A percentile compares a stretch with the other conserved stretches of the same genome.
These are phyloP conservation scores for Kwoniella heveanensis DNA, from an alignment of 768 basidiomycete genomes.

Conservation along the genomic window DNA sequence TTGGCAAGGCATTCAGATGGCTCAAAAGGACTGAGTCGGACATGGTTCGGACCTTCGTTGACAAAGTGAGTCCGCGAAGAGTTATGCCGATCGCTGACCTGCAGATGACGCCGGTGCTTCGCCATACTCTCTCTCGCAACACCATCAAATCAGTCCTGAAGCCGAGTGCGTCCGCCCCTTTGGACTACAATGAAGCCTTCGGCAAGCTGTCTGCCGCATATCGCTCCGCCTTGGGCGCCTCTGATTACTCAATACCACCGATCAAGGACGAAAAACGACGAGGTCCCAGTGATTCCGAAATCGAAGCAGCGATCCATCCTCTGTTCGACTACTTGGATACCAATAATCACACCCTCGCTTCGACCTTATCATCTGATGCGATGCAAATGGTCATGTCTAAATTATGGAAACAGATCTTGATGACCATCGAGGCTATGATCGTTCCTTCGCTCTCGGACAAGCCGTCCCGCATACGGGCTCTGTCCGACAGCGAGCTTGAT, in stretches of 20 bases:
- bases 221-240: constrained; percentile 63
- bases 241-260: constrained; percentile 48
- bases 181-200: constrained; percentile 86
- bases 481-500: constrained; percentile 95
- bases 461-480: constrained; percentile 83
- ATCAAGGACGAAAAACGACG: constrained; percentile 52
- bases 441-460: constrained; percentile 86
- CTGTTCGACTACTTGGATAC: constrained; percentile 96
- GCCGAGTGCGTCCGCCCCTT: constrained; percentile 45
- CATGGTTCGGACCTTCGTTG: constrained; percentile 93
- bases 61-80: constrained; percentile 70
- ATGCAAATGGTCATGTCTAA: constrained; percentile 88
- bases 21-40: constrained; percentile 90
- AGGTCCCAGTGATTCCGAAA: constrained; percentile 76
- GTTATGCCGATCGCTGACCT: not conserved
- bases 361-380: constrained; percentile 76
- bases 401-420: constrained; percentile 94
- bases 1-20: constrained; percentile 85
- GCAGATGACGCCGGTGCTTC: constrained; percentile 92
- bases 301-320: constrained; percentile 86
- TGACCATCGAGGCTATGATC: constrained; percentile 79
- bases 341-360: constrained; percentile 87
- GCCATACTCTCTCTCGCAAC: constrained; percentile 75
- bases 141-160: constrained; percentile 80
- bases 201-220: constrained; percentile 81